A percentile compares a stretch with the other conserved stretches of the same genome.
Evolutionary conservation across 2,329 filamentous ascomycete genomes (phyloP).

Genomic region (Colletotrichum acutatum): DNA sequence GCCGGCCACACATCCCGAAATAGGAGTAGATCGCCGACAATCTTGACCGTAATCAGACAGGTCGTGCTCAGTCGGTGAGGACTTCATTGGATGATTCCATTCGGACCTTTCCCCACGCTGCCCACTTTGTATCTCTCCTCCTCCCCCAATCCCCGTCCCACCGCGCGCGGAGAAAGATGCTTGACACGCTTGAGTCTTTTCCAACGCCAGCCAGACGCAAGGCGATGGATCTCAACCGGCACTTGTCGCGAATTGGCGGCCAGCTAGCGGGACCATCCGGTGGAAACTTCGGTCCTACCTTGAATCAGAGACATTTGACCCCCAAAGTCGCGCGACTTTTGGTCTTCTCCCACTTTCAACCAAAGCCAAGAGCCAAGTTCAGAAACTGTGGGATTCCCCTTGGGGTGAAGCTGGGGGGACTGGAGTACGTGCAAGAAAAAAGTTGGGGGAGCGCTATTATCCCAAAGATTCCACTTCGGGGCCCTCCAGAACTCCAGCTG

Average conservation of each 20-base stretch:
- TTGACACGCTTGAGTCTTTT: background rate
- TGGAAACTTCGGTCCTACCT: conserved; percentile 18
- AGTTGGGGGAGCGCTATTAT: background rate
- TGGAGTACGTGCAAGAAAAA: background rate
- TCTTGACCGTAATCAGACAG: conserved; percentile 1
- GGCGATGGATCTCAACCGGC: conserved; percentile 16
- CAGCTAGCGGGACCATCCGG: conserved; percentile 12
- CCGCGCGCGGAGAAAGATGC: background rate
- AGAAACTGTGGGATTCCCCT: conserved; percentile 27
- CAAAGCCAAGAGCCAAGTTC: background rate
- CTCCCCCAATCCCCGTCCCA: background rate
- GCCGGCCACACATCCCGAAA: conserved; percentile 12
- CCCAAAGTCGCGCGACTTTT: conserved; percentile 19
- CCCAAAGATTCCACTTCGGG: conserved; percentile 3
- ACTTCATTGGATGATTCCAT: conserved; percentile 10
- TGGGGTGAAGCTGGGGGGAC: conserved; percentile 14
- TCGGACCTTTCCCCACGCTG: conserved; percentile 15
- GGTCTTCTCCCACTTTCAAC: background rate
- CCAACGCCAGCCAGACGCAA: background rate
- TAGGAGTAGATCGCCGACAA: conserved; percentile 1
- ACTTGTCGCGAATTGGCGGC: conserved; percentile 12
- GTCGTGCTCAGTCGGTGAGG: background rate
- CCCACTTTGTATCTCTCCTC: background rate
- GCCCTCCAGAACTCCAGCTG: conserved; percentile 13
- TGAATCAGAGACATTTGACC: background rate